Evolutionary conservation across 192 early-diverging fungal species (phyloP).

Genomic region (Entomortierella parvispora): DNA sequence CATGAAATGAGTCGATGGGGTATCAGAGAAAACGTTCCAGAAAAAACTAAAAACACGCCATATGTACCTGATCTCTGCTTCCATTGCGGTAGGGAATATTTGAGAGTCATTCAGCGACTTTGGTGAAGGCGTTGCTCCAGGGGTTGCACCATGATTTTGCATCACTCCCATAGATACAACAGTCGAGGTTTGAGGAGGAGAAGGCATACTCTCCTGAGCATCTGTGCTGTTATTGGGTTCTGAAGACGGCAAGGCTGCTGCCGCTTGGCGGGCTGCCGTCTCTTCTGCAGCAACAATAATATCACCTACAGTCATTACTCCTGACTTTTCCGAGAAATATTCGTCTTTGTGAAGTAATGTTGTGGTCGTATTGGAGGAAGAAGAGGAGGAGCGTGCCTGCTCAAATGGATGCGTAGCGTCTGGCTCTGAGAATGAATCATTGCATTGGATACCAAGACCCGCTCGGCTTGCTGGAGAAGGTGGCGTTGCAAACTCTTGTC

Average conservation of each 20-base stretch:
- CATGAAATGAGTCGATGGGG: no score
- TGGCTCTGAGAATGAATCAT: constrained; percentile 26
- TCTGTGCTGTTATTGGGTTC: not conserved
- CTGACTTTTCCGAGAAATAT: constrained; percentile 32
- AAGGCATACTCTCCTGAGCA: not conserved
- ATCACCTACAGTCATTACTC: constrained; percentile 28
- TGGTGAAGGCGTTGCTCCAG: no score
- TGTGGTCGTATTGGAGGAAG: not conserved
- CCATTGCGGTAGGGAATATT: no score
- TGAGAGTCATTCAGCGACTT: no score
- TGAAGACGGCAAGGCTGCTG: not conserved
- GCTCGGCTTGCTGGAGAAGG: constrained; percentile 27
- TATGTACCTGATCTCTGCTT: no score
- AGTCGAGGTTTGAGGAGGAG: no score
- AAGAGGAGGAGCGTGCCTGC: constrained; percentile 1
- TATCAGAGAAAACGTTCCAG: no score
- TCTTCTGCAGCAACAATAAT: constrained; percentile 38
- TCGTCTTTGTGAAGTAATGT: not conserved
- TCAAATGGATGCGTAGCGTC: constrained; percentile 44
- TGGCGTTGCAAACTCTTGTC: constrained; percentile 18
- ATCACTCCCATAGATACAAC: no score
- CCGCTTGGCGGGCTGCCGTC: not conserved
- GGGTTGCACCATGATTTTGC: no score
- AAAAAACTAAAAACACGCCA: no score
- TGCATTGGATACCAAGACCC: constrained; percentile 39